Percentiles rank a stretch among this genome's conserved stretches.
Evolutionary conservation across 2,329 filamentous ascomycete species (phyloP).

Genomic region (Laburnicola sp.): DNA sequence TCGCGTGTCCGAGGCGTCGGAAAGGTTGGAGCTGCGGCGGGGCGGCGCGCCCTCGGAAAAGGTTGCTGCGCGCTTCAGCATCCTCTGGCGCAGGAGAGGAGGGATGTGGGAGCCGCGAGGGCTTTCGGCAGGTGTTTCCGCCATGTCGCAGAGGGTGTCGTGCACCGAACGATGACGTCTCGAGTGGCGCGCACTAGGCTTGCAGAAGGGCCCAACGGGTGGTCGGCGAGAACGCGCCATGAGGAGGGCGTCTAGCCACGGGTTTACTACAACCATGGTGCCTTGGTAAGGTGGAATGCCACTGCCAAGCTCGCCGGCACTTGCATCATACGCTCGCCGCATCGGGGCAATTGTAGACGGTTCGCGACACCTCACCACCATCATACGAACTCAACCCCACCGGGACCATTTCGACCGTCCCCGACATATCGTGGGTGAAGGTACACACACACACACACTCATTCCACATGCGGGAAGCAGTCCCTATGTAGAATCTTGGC

Average conservation of each 20-base stretch:
- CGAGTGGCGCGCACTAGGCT: slow-evolving; percentile 1
- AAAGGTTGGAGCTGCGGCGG: slow-evolving; percentile 76
- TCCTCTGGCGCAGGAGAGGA: slow-evolving; percentile 38
- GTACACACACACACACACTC: too few species aligned
- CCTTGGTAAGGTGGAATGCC: slow-evolving; percentile 4
- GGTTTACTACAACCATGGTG: slow-evolving; percentile 12
- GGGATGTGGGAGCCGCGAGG: slow-evolving; percentile 29
- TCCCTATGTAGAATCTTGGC: too few species aligned
- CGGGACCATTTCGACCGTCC: too few species aligned
- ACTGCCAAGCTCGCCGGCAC: slow-evolving; percentile 4
- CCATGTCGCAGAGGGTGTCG: slow-evolving; percentile 23
- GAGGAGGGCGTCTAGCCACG: slow-evolving; percentile 10
- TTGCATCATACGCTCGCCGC: slow-evolving; percentile 21
- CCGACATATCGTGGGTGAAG: too few species aligned
- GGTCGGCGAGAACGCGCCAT: slow-evolving; percentile 16
- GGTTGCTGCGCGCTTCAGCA: slow-evolving; percentile 42
- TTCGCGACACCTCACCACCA: neutral
- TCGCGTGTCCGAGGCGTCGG: slow-evolving; percentile 73
- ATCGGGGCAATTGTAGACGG: slow-evolving; percentile 18
- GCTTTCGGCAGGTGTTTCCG: slow-evolving; percentile 26
- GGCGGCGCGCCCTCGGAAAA: slow-evolving; percentile 46
- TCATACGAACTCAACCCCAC: too few species aligned
- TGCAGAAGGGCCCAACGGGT: neutral
- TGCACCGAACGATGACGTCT: neutral
- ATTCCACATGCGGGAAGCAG: too few species aligned